Percentiles rank a stretch among this genome's conserved stretches.
phyloP scores from a whole-genome alignment of 2,329 filamentous ascomycete genomes.

The Colletotrichum falcatum region DNA sequence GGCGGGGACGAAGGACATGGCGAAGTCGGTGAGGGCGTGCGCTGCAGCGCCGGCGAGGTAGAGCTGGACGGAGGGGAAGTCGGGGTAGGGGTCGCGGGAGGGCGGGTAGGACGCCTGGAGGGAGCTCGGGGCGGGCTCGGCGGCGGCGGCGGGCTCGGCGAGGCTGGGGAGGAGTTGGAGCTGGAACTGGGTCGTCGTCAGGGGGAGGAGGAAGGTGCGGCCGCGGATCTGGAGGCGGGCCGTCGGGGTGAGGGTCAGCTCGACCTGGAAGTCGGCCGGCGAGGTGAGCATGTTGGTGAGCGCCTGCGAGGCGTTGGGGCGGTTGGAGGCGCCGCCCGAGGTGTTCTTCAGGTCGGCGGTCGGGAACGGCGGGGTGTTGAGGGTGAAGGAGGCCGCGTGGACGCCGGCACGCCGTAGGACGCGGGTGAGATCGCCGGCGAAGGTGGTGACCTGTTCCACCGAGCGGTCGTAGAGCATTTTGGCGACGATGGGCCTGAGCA shows the following conservation, averaged over 20 bases:
- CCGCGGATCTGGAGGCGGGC: conserved; percentile 57
- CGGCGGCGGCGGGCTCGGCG: conserved; percentile 44
- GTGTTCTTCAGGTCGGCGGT: conserved; percentile 46
- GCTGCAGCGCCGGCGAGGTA: conserved; percentile 60
- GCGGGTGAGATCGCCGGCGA: conserved; percentile 58
- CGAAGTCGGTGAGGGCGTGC: conserved; percentile 54
- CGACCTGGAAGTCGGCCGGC: conserved; percentile 56
- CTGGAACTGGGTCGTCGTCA: conserved; percentile 59
- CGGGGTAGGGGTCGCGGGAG: conserved; percentile 58
- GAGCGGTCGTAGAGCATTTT: conserved; percentile 59
- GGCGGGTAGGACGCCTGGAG: conserved; percentile 58
- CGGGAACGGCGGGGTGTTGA: conserved; percentile 53
- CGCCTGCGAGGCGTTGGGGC: conserved; percentile 56
- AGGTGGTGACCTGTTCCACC: conserved; percentile 53
- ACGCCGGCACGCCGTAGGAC: conserved; percentile 62
- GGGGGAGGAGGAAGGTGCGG: conserved; percentile 57
- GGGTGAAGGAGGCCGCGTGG: conserved; percentile 54
- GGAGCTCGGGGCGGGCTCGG: conserved; percentile 44
- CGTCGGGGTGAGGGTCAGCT: conserved; percentile 59
- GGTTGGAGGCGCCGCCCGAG: conserved; percentile 49
- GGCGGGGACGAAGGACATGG: conserved; percentile 44
- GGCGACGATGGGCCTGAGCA: conserved; percentile 65
- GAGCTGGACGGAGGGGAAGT: conserved; percentile 56
- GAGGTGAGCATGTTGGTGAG: conserved; percentile 59
- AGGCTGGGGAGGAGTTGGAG: conserved; percentile 53